These are phyloP conservation scores for Pichia sp. DNA, from an alignment of 1,139 yeast species.

Conservation along the genomic window DNA sequence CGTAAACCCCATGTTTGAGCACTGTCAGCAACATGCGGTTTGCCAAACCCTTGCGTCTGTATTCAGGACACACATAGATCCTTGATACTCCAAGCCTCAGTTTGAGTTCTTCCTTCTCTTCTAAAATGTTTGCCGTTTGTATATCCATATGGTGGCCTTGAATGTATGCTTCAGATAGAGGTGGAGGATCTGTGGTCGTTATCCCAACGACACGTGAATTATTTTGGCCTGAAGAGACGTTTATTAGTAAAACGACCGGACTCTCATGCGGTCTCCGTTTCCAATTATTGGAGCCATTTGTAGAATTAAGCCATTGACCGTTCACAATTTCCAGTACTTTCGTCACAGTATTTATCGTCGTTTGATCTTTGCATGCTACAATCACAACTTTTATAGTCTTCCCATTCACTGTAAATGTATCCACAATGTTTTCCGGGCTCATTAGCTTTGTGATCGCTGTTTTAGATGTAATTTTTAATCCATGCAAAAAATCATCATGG, in stretches of 20 bases:
- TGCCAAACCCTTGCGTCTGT: constrained; percentile 50
- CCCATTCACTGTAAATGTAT: not conserved
- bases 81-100: constrained; percentile 51
- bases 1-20: constrained; percentile 44
- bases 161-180: not conserved
- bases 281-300: constrained; percentile 2
- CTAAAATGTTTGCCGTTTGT: constrained; percentile 31
- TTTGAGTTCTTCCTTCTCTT: constrained; percentile 30
- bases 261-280: constrained; percentile 2
- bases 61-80: constrained; percentile 53
- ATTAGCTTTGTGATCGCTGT: constrained; percentile 22
- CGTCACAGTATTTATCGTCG: not conserved
- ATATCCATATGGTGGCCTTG: constrained; percentile 46
- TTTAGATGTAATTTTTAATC: constrained; percentile 30
- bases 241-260: constrained; percentile 6
- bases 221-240: no score
- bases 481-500: constrained; percentile 43
- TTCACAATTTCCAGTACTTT: constrained; percentile 4
- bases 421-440: constrained; percentile 19
- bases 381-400: constrained; percentile 25
- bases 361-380: constrained; percentile 16
- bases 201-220: constrained; percentile 53
- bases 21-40: constrained; percentile 38
- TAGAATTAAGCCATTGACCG: constrained; percentile 9
- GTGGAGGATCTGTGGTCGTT: constrained; percentile 38